Evolutionary conservation across 805 yeast species (phyloP).

Genomic region (Monosporozyma aerobia): DNA sequence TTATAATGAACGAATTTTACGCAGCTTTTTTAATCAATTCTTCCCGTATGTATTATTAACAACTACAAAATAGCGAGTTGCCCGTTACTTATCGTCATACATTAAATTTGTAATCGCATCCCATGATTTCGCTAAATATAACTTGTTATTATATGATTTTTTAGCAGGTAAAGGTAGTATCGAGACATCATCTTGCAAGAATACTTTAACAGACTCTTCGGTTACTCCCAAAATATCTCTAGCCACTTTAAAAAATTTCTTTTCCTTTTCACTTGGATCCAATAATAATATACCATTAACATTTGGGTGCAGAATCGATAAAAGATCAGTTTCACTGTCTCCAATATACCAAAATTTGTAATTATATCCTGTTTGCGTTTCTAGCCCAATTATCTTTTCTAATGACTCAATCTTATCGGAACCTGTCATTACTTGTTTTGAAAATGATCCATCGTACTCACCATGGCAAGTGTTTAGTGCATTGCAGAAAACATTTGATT

Average conservation of each 20-base stretch:
- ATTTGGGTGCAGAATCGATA: conserved; percentile 20
- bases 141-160: background rate
- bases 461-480: conserved; percentile 8
- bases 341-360: conserved; percentile 23
- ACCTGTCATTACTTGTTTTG: conserved; percentile 20
- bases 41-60: background rate
- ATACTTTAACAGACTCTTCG: background rate
- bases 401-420: conserved; percentile 18
- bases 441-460: conserved; percentile 19
- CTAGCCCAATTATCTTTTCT: conserved; percentile 4
- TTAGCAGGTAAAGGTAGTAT: background rate
- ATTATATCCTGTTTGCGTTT: background rate
- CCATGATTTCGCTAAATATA: conserved; percentile 4
- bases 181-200: background rate
- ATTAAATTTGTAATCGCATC: background rate
- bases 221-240: conserved; percentile 11
- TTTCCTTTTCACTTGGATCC: conserved; percentile 13
- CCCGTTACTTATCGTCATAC: background rate
- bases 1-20: background rate
- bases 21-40: background rate
- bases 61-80: background rate
- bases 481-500: conserved; percentile 19
- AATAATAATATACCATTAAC: conserved; percentile 22
- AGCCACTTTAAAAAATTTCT: conserved; percentile 16
- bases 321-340: conserved; percentile 28